These are phyloP conservation scores for Xerocomus potaroensis DNA, from an alignment of 768 basidiomycete genomes.

Conservation along the genomic window DNA sequence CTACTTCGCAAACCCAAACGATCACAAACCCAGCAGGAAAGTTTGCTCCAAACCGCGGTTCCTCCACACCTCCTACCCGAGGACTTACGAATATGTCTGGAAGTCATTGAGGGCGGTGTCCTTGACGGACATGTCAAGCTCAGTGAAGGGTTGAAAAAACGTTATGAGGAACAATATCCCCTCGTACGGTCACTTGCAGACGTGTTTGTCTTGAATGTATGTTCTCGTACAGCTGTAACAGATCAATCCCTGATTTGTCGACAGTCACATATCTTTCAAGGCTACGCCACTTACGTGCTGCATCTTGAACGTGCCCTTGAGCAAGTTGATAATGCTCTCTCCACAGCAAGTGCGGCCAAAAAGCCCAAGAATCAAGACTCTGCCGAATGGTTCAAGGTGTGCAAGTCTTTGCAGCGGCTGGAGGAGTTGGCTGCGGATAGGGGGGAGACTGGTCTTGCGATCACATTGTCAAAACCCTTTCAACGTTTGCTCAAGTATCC, in stretches of 20 bases:
- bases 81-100: constrained; percentile 79
- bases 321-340: constrained; percentile 78
- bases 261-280: constrained; percentile 89
- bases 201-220: constrained; percentile 91
- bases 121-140: constrained; percentile 86
- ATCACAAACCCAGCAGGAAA: constrained; percentile 50
- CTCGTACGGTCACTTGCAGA: constrained; percentile 90
- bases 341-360: constrained; percentile 56
- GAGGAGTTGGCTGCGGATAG: constrained; percentile 79
- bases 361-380: constrained; percentile 80
- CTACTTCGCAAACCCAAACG: constrained; percentile 69
- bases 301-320: constrained; percentile 88
- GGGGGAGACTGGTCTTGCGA: constrained; percentile 92
- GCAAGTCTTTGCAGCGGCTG: constrained; percentile 67
- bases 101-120: constrained; percentile 82
- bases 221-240: constrained; percentile 29
- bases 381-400: constrained; percentile 73
- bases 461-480: constrained; percentile 95
- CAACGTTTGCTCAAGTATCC: constrained; percentile 97
- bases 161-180: constrained; percentile 95
- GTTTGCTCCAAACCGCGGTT: constrained; percentile 47
- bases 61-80: constrained; percentile 82
- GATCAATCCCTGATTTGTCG: constrained; percentile 19
- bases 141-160: constrained; percentile 77
- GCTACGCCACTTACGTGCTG: constrained; percentile 93